phyloP scores from a whole-genome alignment of 2,329 filamentous ascomycete genomes.

The Colletotrichum siamense region DNA sequence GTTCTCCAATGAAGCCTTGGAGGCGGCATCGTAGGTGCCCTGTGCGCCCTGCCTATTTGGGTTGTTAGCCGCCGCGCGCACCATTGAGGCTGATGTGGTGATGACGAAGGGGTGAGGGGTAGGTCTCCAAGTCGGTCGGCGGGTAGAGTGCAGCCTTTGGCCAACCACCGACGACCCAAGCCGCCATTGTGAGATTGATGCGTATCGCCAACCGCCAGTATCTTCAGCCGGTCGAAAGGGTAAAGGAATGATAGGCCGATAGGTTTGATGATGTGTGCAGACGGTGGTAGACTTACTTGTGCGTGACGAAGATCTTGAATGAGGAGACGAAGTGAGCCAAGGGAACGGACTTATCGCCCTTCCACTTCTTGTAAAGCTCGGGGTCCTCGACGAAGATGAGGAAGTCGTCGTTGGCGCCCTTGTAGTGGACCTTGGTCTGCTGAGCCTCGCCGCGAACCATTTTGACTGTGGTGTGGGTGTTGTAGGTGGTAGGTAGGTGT shows the following conservation, averaged over 20 bases:
- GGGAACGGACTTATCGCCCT: constrained; percentile 77
- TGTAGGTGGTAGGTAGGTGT: constrained; percentile 18
- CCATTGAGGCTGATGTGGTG: neutral
- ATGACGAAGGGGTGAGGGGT: neutral
- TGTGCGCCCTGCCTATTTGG: constrained; percentile 79
- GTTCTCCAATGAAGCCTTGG: constrained; percentile 76
- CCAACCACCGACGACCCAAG: neutral
- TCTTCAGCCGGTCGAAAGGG: neutral
- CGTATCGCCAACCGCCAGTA: neutral
- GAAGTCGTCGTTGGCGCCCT: constrained; percentile 69
- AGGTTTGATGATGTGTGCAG: neutral
- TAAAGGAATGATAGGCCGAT: neutral
- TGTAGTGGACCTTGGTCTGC: constrained; percentile 84
- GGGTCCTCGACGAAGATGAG: constrained; percentile 64
- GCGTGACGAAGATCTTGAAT: constrained; percentile 89
- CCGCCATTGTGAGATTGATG: neutral
- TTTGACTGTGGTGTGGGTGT: constrained; percentile 32
- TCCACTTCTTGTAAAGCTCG: constrained; percentile 80
- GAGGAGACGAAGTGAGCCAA: constrained; percentile 84
- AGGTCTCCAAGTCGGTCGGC: neutral
- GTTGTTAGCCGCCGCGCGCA: neutral
- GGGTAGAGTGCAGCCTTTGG: neutral
- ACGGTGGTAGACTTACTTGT: constrained; percentile 72
- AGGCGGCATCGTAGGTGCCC: constrained; percentile 78
- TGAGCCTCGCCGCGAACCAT: constrained; percentile 77